phyloP scores from a whole-genome alignment of 106 monocot genomes.

The Ottelia alismoides region DNA sequence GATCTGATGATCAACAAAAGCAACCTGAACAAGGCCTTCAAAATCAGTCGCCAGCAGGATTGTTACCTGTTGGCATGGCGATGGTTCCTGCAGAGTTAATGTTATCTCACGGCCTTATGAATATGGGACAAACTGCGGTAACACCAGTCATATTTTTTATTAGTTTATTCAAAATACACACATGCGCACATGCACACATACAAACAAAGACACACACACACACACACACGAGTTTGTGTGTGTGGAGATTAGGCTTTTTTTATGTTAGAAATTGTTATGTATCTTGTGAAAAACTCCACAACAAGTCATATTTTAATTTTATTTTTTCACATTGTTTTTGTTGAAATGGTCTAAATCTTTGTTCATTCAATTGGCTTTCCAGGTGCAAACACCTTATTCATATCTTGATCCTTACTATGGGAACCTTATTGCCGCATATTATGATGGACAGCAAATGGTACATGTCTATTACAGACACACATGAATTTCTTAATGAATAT shows the following conservation, averaged over 20 bases:
- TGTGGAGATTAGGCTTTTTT: background rate
- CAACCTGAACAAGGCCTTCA: background rate
- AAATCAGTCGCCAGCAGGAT: background rate
- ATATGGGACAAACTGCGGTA: conserved; percentile 9
- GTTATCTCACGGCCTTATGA: background rate
- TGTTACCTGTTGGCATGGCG: background rate
- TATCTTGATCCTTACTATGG: conserved; percentile 20
- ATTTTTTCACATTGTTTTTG: too few relatives aligned
- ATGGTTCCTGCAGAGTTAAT: background rate
- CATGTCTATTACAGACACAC: background rate
- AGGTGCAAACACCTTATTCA: conserved; percentile 12
- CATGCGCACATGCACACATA: too few relatives aligned
- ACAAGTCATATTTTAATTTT: background rate
- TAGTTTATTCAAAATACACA: too few relatives aligned
- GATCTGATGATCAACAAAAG: conserved; percentile 6
- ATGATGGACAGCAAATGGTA: conserved; percentile 18
- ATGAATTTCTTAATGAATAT: background rate
- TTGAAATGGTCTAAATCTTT: too few relatives aligned
- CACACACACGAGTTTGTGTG: too few relatives aligned
- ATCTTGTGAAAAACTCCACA: background rate
- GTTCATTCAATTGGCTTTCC: background rate
- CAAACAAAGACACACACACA: too few relatives aligned
- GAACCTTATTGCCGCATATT: conserved; percentile 8
- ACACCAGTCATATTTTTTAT: background rate
- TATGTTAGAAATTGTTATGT: background rate